Conservation (phyloP, 2,329 filamentous ascomycete genomes). For the Aspergillus transmontanensis region DNA sequence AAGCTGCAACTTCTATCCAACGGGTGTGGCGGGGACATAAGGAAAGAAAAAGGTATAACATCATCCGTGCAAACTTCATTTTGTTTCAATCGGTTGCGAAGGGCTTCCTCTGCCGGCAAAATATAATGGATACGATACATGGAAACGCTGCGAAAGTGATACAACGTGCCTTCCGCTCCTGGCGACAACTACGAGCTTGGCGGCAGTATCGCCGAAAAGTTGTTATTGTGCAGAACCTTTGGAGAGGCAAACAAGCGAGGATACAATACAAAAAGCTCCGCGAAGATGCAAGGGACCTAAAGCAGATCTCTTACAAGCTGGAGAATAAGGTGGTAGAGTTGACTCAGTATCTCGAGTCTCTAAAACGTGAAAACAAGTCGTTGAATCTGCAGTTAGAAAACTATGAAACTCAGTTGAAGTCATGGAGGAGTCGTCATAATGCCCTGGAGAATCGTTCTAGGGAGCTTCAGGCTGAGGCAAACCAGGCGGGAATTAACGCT, state of each 20-base stretch:
- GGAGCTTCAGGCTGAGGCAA: conserved; percentile 93
- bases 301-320: conserved; percentile 98
- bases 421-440: conserved; percentile 91
- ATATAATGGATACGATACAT: conserved; percentile 90
- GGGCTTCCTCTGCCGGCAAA: conserved; percentile 85
- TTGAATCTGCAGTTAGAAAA: conserved; percentile 87
- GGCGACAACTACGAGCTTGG: conserved; percentile 78
- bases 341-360: conserved; percentile 86
- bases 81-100: conserved; percentile 88
- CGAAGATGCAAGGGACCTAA: conserved; percentile 95
- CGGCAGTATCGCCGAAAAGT: conserved; percentile 87
- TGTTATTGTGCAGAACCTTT: conserved; percentile 86
- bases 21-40: conserved; percentile 92
- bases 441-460: conserved; percentile 86
- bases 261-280: conserved; percentile 85
- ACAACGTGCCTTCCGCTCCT: conserved; percentile 84
- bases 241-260: conserved; percentile 82
- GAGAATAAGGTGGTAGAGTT: conserved; percentile 99
- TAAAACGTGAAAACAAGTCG: conserved; percentile 93
- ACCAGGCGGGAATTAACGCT: conserved; percentile 93
- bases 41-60: conserved; percentile 77
- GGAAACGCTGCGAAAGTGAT: conserved; percentile 90
- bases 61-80: conserved; percentile 80
- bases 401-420: conserved; percentile 94
- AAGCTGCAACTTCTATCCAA: conserved; percentile 91